Base-by-base conservation (phyloP, 257 asterid species). In the Nicotiana attenuata region DNA sequence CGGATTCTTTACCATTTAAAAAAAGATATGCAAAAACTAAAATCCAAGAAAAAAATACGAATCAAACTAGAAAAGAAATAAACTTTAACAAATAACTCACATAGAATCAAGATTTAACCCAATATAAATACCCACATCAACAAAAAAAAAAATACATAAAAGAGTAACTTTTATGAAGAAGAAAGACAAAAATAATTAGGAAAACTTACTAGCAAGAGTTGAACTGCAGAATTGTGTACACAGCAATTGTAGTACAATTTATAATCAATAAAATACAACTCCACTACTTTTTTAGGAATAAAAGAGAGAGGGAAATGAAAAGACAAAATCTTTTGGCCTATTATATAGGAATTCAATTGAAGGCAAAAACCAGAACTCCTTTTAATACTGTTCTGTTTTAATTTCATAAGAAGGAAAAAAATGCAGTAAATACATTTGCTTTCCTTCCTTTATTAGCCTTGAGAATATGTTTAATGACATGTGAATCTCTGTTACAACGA, bases 171-270 rank as follows among this genome's bases (percentile, higher is more conserved):
- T 68, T 68, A 5, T 68, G 55, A 71, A 35, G 41, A 68, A 38
- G 1, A 68, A 35, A 69, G n/a, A 38, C 31, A 41, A 9, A 47
- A 10, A 38, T 35, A 35, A 22, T 69, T 8, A 38, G 77, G 59
- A 22, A 50, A 73, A 47, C 63, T 73, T 60, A 73, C 79, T 75
- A 63, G 41, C 63, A 47, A 73, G 24, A 47, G 79, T 28, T 73
- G 61, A 73, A 73, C 47, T 14, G 61, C 79, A 73, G 4, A 15
- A 47, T 19, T 47, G 45, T 11, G 59, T 14, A 45, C 4, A 20
- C 2, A 5, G 35, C 26, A 7, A 11, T 11, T 11, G 47, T 20
- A 47, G 79, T 73, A 38, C n/a, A 41, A 69, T 20, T 47, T 7
- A 5, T 19, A 7, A 56, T 56, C 29, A 24, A 26, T 10, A 35